These are phyloP conservation scores for Wickerhamiella kurtzmanii DNA, from an alignment of 805 yeast species.

Conservation along the genomic window DNA sequence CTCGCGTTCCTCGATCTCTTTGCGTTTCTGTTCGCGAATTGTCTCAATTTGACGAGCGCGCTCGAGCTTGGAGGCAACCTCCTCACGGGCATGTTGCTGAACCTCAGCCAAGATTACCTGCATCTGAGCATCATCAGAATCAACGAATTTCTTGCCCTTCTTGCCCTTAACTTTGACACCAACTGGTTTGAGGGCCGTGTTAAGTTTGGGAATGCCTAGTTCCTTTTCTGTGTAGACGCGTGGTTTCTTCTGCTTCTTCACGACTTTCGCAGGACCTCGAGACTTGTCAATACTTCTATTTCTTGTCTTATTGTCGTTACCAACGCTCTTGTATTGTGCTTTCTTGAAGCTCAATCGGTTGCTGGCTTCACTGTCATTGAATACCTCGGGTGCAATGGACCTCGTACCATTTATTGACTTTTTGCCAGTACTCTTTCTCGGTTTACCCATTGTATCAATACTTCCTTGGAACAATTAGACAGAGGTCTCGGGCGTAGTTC, in stretches of 20 bases:
- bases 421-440: conserved; percentile 8
- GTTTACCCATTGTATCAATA: conserved; percentile 20
- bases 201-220: conserved; percentile 63
- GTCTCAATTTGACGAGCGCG: conserved; percentile 82
- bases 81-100: conserved; percentile 65
- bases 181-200: conserved; percentile 65
- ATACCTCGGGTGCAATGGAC: conserved; percentile 19
- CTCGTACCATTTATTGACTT: conserved; percentile 15
- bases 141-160: conserved; percentile 48
- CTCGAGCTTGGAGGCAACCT: conserved; percentile 79
- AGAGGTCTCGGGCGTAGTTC: too few species aligned
- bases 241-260: conserved; percentile 18
- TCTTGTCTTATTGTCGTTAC: conserved; percentile 20
- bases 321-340: conserved; percentile 17
- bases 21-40: conserved; percentile 69
- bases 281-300: conserved; percentile 13
- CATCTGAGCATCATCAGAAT: conserved; percentile 45
- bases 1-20: conserved; percentile 80
- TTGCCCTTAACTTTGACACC: conserved; percentile 77
- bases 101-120: conserved; percentile 65
- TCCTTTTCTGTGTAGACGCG: conserved; percentile 57
- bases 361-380: conserved; percentile 16
- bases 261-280: conserved; percentile 5
- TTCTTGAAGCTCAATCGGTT: conserved; percentile 17
- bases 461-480: too few species aligned